Conservation (phyloP, 257 asterid genomes). For the Parsonsia alboflavescens region DNA sequence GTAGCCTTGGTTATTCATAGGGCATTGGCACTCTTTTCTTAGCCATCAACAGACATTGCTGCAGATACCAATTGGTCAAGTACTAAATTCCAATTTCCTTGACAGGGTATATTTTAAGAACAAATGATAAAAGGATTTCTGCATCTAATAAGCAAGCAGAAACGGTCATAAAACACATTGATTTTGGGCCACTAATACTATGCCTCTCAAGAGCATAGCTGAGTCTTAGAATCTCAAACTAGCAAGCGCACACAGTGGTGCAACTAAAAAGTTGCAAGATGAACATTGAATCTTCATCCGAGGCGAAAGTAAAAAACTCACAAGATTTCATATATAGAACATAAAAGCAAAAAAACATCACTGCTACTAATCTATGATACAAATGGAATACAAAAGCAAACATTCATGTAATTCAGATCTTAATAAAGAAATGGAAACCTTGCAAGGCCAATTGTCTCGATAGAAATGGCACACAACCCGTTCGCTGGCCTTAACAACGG, state of each 20-base stretch:
- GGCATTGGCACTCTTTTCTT: neutral
- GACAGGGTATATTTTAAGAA: too few species aligned
- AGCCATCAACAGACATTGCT: neutral
- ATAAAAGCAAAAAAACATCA: too few species aligned
- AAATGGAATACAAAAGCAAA: neutral
- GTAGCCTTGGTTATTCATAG: neutral
- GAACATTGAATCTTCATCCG: neutral
- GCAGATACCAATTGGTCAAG: neutral
- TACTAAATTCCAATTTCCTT: neutral
- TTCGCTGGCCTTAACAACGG: conserved; percentile 85
- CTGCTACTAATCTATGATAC: neutral
- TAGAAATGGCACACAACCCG: conserved; percentile 98
- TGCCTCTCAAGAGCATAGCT: neutral
- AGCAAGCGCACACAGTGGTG: neutral
- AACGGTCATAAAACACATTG: neutral
- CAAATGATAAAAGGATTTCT: neutral
- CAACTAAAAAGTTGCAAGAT: neutral
- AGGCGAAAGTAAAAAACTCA: neutral
- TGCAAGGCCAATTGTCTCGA: conserved; percentile 99
- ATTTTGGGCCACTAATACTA: neutral
- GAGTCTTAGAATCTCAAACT: neutral
- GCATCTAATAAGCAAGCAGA: neutral
- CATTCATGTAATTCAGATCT: neutral
- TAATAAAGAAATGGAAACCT: conserved; percentile 36
- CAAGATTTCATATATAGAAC: neutral